Evolutionary conservation across 768 basidiomycete genomes (phyloP), one percentile per base, ranked within the genome.

Genomic region (Collybiopsis luxurians): DNA sequence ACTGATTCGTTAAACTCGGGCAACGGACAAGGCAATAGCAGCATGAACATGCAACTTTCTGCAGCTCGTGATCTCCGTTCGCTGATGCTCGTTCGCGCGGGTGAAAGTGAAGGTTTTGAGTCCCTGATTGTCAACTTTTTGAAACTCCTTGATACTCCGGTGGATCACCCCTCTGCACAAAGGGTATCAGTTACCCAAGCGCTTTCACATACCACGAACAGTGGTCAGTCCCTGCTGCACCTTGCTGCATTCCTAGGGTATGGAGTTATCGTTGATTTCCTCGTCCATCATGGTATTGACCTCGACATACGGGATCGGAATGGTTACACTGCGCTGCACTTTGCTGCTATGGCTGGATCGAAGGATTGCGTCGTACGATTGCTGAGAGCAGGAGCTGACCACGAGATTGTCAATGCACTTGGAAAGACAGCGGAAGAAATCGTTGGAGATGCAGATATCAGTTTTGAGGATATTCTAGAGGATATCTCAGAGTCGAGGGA

Each of bases 311-410:
- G 92, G 48, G 97, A 99, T 70, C 78, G 82, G 47, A 96, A 94
- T 69, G 96, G 96, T 13, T 92, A 81, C 67, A 98, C 95, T 0
- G 84, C 97, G 0, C 73, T 98, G 31, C 91, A 95, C 71, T 89
- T 95, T 64, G 90, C 95, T 17, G 87, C 84, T 0, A 71, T 95
- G 31, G 76, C 75, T 6, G 80, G 80, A 23, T 85, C 89, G 13
- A 73, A 75, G 53, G 76, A 80, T 11, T 94, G 91, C 69, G 80
- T 82, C 2, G 73, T 77, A 45, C 69, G 87, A 4, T 75, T 99
- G 28, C 64, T 96, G n/a, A 75, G 80, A 11, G 92, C 85, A 28
- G 92, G 92, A 28, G 96, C 96, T 0, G 87, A 91, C 60, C 67
- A 78, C 27, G 87, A 89, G 65, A 82, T 92, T 48, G 90, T 92